Evolutionary conservation across 495 filamentous ascomycete genomes (phyloP), one percentile per base, ranked within the genome.

Genomic region (Elaphomyces granulatus): DNA sequence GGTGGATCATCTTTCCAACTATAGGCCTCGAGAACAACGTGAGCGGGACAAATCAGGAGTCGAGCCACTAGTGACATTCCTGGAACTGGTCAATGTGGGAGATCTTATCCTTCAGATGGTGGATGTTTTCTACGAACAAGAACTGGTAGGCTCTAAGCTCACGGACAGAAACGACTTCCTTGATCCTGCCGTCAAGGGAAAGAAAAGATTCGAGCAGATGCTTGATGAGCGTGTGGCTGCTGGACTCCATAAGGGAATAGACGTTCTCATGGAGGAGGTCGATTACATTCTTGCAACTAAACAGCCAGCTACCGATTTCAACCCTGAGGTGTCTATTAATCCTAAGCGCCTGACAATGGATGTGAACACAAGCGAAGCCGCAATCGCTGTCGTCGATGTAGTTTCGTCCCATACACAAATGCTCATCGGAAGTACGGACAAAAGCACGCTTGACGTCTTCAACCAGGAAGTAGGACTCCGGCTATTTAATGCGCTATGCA

Each of bases 81-180:
- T 99, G 33, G 92, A 99, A 56, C 72, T 99, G 38, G 92, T 96
- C 51, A 96, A 96, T 53, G 87, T 99, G 2, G 92, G 92, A 37
- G 92, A 99, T 58, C 72, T 99, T 14, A 99, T 99, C 45, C 81
- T 92, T 36, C 92, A 99, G 53, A 99, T 99, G 92, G 74, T 99
- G 41, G 92, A 99, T 51, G 87, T 99, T 15, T 99, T 99, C 60
- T 99, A 93, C 58, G 83, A 92, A 56, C 87, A 94, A 53, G 88
- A 96, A 55, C 70, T 99, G 23, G 78, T 85, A 4, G 75, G 75
- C 0, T 70, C 76, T 2, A 83, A 82, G 45, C 75, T 99, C 37
- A 81, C 81, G 9, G 88, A 99, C 50, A 75, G 81, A 16, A 87
- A 92, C 48, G 90, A 99, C 58, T 99, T 96, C 51, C 62, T 99